Evolutionary conservation across 1,284 basidiomycete species (phyloP), one percentile per base, ranked within the genome.

Genomic region (Cerioporus squamosus): DNA sequence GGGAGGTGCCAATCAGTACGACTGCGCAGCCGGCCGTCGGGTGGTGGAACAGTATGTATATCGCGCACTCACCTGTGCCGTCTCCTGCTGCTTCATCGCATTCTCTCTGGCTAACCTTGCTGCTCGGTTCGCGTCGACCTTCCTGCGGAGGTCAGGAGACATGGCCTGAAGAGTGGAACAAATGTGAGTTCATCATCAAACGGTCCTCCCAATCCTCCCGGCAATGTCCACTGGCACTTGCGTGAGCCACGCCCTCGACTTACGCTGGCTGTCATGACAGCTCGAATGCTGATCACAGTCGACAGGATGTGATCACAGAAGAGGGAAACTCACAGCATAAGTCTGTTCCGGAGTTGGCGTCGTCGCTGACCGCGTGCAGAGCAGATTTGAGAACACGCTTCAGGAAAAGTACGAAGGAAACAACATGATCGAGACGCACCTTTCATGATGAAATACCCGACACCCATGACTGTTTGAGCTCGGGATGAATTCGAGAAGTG

Each of bases 401-500:
- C 33, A 44, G 40, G 33, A 20, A 26, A 5, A 36, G 24, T 7
- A 12, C 10, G 36, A n/a, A 46, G 20, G 44, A 36, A 8, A 24
- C 24, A 17, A 1, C 2, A 33, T 15, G 9, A 23, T 10, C 44
- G 29, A 33, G 12, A 72, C 84, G 71, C 66, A 89, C 88, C 79
- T 73, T 79, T 82, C 88, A 90, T 88, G 57, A 86, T 70, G 39
- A 76, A 61, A 70, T 87, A 90, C 31, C 88, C 88, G 56, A 82
- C 62, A 20, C 81, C 80, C 70, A 85, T 80, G 57, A 90, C 87
- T 90, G 57, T 42, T 44, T 24, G 39, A 9, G 23, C 5, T 12
- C n/a, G 23, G 31, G 31, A 18, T 18, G 44, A 9, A 29, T 20
- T 31, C 2, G 40, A 14, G n/a, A 40, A 18, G 24, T n/a, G 20